Evolutionary conservation across 495 filamentous ascomycete genomes (phyloP).

Genomic region (Penicillium antarcticum): DNA sequence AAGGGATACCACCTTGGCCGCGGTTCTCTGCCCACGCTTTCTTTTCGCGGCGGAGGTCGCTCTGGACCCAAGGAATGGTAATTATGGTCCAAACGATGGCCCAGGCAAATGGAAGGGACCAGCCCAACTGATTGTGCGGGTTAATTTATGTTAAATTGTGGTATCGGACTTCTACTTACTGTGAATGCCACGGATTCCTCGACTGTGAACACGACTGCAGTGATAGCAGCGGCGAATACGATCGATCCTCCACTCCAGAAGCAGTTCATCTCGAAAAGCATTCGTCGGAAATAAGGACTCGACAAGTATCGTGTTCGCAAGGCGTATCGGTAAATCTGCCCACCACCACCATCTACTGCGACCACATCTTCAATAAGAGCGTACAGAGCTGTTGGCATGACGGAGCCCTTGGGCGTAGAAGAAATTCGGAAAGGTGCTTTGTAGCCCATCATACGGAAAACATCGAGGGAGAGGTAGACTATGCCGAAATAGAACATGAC

Average conservation of each 20-base stretch:
- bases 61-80: slow-evolving; percentile 67
- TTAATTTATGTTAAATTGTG: slow-evolving; percentile 6
- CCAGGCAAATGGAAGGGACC: slow-evolving; percentile 69
- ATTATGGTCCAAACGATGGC: slow-evolving; percentile 62
- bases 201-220: slow-evolving; percentile 60
- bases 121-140: slow-evolving; percentile 43
- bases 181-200: slow-evolving; percentile 66
- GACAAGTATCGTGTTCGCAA: slow-evolving; percentile 66
- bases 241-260: slow-evolving; percentile 70
- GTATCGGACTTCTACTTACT: slow-evolving; percentile 39
- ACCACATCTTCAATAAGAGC: slow-evolving; percentile 78
- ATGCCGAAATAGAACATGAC: slow-evolving; percentile 59
- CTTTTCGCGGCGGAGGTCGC: slow-evolving; percentile 60
- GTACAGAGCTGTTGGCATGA: slow-evolving; percentile 67
- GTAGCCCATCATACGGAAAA: slow-evolving; percentile 38
- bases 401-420: slow-evolving; percentile 64
- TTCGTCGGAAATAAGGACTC: slow-evolving; percentile 64
- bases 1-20: slow-evolving; percentile 37
- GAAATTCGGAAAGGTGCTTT: slow-evolving; percentile 69
- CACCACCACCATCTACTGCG: slow-evolving; percentile 73
- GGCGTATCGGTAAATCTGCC: slow-evolving; percentile 61
- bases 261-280: slow-evolving; percentile 69
- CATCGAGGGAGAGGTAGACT: slow-evolving; percentile 50
- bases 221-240: slow-evolving; percentile 53
- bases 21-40: slow-evolving; percentile 51